These are phyloP conservation scores for Phytopythium mirpurense DNA, from an alignment of 352 stramenopile genomes.

Conservation along the genomic window DNA sequence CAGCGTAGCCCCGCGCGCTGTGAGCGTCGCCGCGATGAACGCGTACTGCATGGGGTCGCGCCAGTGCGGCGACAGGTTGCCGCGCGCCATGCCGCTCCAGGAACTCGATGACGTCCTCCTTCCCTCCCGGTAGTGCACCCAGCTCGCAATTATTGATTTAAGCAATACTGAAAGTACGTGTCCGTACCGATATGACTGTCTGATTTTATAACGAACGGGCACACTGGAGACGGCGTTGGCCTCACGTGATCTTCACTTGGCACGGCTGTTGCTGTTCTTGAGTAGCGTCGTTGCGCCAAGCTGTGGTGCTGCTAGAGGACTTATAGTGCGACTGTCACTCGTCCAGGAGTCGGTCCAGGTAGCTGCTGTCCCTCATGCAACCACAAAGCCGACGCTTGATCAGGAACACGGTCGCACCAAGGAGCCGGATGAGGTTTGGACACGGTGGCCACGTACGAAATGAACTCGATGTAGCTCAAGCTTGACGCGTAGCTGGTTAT, in stretches of 20 bases:
- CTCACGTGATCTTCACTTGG: neutral
- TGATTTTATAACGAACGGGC: too few relatives aligned
- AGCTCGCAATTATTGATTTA: too few relatives aligned
- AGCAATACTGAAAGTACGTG: too few relatives aligned
- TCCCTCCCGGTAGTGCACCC: too few relatives aligned
- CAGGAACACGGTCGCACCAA: slow-evolving; percentile 28
- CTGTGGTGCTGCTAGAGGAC: slow-evolving; percentile 11
- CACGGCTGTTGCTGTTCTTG: neutral
- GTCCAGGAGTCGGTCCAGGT: slow-evolving; percentile 10
- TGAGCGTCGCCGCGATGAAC: slow-evolving; percentile 27
- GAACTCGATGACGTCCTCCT: too few relatives aligned
- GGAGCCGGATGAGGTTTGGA: slow-evolving; percentile 43
- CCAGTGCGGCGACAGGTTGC: slow-evolving; percentile 25
- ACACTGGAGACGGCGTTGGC: neutral
- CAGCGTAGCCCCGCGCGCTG: slow-evolving; percentile 28
- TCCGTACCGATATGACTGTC: too few relatives aligned
- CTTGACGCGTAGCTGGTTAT: slow-evolving; percentile 39
- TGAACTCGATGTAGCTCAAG: slow-evolving; percentile 39
- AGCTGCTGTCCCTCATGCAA: slow-evolving; percentile 6
- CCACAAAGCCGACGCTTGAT: slow-evolving; percentile 22
- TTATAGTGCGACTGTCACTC: slow-evolving; percentile 28
- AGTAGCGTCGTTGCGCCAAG: neutral
- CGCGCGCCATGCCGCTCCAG: neutral
- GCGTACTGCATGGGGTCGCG: slow-evolving; percentile 46
- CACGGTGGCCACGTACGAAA: slow-evolving; percentile 37